phyloP scores from a whole-genome alignment of 257 asterid genomes.

The Perilla frutescens region DNA sequence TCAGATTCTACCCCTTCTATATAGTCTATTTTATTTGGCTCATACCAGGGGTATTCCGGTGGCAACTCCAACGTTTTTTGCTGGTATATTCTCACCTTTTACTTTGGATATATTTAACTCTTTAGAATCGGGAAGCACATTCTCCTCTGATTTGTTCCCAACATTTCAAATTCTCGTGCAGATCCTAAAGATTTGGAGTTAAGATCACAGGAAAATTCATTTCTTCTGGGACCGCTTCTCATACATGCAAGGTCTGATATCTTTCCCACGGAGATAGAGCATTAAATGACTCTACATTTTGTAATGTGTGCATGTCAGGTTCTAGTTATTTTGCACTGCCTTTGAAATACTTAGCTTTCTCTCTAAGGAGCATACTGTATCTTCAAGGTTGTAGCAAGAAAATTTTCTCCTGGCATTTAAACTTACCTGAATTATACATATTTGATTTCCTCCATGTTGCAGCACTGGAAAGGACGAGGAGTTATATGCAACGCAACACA shows the following conservation, averaged over 20 bases:
- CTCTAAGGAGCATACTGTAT: background rate
- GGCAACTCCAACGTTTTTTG: conserved; percentile 74
- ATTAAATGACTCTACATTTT: background rate
- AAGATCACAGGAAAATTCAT: conserved; percentile 73
- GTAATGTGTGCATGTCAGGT: conserved; percentile 5
- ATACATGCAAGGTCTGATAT: conserved; percentile 66
- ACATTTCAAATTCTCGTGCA: conserved; percentile 41
- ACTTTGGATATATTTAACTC: background rate
- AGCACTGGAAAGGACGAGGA: conserved; percentile 64
- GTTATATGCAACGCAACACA: conserved; percentile 49
- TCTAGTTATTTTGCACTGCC: background rate
- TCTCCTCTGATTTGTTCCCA: conserved; percentile 1
- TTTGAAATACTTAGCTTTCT: conserved; percentile 14
- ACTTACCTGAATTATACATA: background rate
- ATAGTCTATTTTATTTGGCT: conserved; percentile 78
- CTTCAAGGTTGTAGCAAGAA: background rate
- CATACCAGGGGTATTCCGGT: conserved; percentile 80
- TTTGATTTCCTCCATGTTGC: conserved; percentile 40
- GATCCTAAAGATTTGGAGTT: conserved; percentile 75
- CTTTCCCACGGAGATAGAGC: conserved; percentile 15
- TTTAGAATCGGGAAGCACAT: conserved; percentile 10
- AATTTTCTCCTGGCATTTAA: conserved; percentile 6
- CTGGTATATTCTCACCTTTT: conserved; percentile 50
- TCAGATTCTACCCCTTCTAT: conserved; percentile 78
- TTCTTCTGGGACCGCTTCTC: conserved; percentile 85